These are phyloP conservation scores for Alnus glutinosa DNA, from an alignment of 306 rosid genomes.

Conservation along the genomic window DNA sequence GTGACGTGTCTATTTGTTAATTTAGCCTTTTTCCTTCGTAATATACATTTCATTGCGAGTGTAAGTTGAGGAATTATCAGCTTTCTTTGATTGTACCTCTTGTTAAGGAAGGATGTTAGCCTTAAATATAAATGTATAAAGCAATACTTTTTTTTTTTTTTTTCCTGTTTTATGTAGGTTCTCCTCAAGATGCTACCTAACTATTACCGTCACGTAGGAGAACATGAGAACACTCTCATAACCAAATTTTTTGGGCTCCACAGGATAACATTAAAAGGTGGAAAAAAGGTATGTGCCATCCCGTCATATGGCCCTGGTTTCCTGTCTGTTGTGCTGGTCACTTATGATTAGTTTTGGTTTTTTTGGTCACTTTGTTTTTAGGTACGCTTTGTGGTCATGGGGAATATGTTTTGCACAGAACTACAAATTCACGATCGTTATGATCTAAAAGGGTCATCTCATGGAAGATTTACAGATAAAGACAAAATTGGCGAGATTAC, in stretches of 20 bases:
- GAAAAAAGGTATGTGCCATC: constrained; percentile 69
- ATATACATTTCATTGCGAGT: background rate
- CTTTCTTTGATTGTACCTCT: background rate
- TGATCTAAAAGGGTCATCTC: constrained; percentile 90
- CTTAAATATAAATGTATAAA: constrained; percentile 6
- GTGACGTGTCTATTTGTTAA: background rate
- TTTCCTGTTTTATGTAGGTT: constrained; percentile 45
- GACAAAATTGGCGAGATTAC: constrained; percentile 59
- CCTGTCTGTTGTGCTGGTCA: constrained; percentile 18
- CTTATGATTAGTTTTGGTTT: constrained; percentile 17
- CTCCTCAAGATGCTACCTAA: constrained; percentile 89
- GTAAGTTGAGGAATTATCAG: constrained; percentile 7
- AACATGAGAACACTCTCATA: constrained; percentile 86
- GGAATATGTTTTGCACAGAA: constrained; percentile 95
- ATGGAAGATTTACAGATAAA: constrained; percentile 70
- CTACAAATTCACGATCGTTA: constrained; percentile 84
- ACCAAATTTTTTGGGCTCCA: constrained; percentile 94
- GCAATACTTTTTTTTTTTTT: constrained; percentile 2
- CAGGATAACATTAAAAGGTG: constrained; percentile 69
- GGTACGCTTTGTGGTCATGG: constrained; percentile 99
- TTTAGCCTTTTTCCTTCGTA: background rate
- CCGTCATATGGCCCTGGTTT: constrained; percentile 27
- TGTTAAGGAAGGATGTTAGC: background rate
- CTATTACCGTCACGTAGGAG: constrained; percentile 71
- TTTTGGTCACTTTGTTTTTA: constrained; percentile 38